phyloP scores from a whole-genome alignment of 129 eudicot genomes.

The Kitagawia praeruptora region DNA sequence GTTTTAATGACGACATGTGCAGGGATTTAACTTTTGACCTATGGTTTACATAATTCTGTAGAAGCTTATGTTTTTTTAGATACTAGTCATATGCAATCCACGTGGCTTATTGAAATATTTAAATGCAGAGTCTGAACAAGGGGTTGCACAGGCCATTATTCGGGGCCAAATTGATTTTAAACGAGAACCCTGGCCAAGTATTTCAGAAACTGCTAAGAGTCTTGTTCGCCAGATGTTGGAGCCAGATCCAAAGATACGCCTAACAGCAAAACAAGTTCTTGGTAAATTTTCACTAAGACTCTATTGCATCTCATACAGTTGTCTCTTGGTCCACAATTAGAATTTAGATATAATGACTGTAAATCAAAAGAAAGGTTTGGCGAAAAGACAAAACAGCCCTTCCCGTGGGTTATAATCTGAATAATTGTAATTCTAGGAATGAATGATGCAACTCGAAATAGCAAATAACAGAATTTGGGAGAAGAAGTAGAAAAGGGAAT shows the following conservation, averaged over 20 bases:
- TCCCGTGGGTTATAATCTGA: too few species aligned
- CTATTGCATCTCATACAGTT: not conserved
- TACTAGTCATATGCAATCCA: not conserved
- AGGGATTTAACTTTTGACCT: not conserved
- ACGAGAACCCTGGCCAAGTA: slow-evolving; percentile 92
- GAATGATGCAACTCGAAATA: too few species aligned
- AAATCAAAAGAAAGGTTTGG: too few species aligned
- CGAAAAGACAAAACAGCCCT: too few species aligned
- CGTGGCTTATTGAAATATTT: slow-evolving; percentile 7
- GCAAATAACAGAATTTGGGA: too few species aligned
- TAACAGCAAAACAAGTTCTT: slow-evolving; percentile 81
- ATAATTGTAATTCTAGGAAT: too few species aligned
- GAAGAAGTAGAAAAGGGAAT: too few species aligned
- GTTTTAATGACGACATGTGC: not conserved
- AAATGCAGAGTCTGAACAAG: slow-evolving; percentile 82
- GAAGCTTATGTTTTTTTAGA: not conserved
- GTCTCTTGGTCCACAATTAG: not conserved
- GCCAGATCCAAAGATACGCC: slow-evolving; percentile 72
- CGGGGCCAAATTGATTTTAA: slow-evolving; percentile 77
- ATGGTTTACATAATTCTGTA: not conserved
- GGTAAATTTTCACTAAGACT: slow-evolving; percentile 30
- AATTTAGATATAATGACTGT: too few species aligned
- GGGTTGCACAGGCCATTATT: slow-evolving; percentile 92
- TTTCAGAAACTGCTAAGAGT: slow-evolving; percentile 80
- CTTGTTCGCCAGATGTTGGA: slow-evolving; percentile 83